Evolutionary conservation across 176 grass and related monocot genomes (phyloP), one percentile per base, ranked within the genome.

Genomic region (Alopecurus myosuroides): DNA sequence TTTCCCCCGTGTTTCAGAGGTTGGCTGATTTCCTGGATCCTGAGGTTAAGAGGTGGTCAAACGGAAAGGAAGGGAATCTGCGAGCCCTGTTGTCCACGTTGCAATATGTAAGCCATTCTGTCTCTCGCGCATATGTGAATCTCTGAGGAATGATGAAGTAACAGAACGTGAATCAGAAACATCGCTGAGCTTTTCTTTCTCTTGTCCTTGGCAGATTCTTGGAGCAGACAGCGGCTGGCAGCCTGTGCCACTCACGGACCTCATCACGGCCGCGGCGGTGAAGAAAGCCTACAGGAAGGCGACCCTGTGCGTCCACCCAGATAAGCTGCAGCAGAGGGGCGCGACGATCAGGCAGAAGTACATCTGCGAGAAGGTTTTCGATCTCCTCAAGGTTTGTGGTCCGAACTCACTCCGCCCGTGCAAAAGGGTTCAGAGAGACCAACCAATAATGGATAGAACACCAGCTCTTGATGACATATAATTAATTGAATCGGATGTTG

Each of bases 11-110:
- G 36, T 86, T 91, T 80, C 88, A 99, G 97, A 99, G 97, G 65
- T n/a, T 99, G 68, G 87, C 97, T 31, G 97, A 99, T 53, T 93
- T 89, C 87, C 81, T 99, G 69, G 93, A 96, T 88, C 88, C 91
- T 49, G 97, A 99, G 30, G 86, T 99, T 76, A 99, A 94, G 88
- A 87, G 97, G 83, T 99, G 97, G 97, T 99, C 97, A 78, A 95
- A 90, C 19, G 97, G 97, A 77, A 99, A 99, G 80, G 91, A 94
- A 88, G 97, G 94, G 88, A 99, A 99, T 86, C 81, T 99, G 55
- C 90, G 97, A 45, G 97, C 97, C 22, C 70, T 99, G 86, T 39
- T 99, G 19, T 99, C 97, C 40, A 99, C 97, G 36, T 82, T 99
- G 64, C 97, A 99, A 96, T 99, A 99, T 40, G 97, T 99, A 90